Conservation (phyloP, 306 rosid species). For the Lotus japonicus region DNA sequence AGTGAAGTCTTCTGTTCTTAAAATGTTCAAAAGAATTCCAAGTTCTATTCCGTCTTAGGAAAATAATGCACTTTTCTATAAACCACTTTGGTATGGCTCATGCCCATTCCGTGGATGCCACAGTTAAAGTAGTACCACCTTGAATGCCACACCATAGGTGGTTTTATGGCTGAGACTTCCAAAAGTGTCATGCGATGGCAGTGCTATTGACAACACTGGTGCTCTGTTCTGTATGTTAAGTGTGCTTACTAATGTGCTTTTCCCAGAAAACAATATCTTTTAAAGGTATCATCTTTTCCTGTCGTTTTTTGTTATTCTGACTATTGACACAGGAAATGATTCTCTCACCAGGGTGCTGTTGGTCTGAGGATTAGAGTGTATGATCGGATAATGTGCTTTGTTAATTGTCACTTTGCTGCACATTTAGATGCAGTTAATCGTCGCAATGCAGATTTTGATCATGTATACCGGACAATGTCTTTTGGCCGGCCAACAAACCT, state of each 20-base stretch:
- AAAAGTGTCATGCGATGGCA: neutral
- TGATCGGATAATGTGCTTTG: constrained; percentile 74
- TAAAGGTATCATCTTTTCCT: neutral
- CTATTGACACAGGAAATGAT: constrained; percentile 30
- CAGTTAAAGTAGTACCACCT: neutral
- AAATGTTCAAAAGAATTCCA: neutral
- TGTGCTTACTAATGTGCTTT: constrained; percentile 12
- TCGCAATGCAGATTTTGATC: constrained; percentile 91
- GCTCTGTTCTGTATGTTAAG: neutral
- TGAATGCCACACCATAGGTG: neutral
- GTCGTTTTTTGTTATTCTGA: constrained; percentile 9
- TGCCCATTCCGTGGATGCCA: neutral
- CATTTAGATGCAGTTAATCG: constrained; percentile 91
- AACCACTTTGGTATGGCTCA: neutral
- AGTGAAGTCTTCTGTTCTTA: neutral
- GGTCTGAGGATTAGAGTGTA: constrained; percentile 91
- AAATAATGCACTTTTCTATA: neutral
- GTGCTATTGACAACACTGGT: constrained; percentile 3
- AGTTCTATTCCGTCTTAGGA: neutral
- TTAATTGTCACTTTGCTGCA: constrained; percentile 98
- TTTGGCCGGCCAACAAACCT: constrained; percentile 61
- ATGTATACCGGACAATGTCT: constrained; percentile 84
- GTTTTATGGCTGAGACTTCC: neutral
- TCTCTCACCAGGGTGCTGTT: constrained; percentile 93
- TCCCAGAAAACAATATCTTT: neutral